These are phyloP conservation scores for Termitomyces sp. DNA, from an alignment of 768 basidiomycete species.

Conservation along the genomic window DNA sequence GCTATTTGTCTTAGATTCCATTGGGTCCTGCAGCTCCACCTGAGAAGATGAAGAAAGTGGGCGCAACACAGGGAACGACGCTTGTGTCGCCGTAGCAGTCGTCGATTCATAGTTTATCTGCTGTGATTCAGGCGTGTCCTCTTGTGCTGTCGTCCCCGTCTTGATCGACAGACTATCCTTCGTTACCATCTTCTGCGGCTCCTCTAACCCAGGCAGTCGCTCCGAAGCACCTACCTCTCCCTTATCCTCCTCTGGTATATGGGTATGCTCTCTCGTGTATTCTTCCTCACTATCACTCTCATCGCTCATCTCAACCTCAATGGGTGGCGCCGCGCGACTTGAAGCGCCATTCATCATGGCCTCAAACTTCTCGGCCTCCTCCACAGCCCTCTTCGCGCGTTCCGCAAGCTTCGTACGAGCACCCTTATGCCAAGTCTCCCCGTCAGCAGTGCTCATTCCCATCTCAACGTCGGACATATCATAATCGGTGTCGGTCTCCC, in stretches of 20 bases:
- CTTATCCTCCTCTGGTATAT: constrained; percentile 50
- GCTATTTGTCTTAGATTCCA: background rate
- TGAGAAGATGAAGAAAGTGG: constrained; percentile 14
- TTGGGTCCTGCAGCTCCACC: background rate
- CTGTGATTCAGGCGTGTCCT: constrained; percentile 15
- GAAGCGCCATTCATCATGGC: constrained; percentile 31
- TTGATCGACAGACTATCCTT: background rate
- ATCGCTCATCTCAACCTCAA: constrained; percentile 72
- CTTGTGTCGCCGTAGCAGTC: constrained; percentile 33
- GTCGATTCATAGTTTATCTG: constrained; percentile 26
- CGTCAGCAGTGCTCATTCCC: background rate
- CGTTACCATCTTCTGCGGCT: background rate
- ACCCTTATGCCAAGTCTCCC: constrained; percentile 60
- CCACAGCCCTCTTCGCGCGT: constrained; percentile 58
- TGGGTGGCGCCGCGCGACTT: constrained; percentile 46
- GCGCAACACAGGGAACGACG: constrained; percentile 23
- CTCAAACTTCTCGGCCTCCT: constrained; percentile 48
- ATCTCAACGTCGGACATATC: constrained; percentile 42
- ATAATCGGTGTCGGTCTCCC: constrained; percentile 53
- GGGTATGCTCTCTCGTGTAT: constrained; percentile 46
- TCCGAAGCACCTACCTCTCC: background rate
- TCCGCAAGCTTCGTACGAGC: constrained; percentile 65
- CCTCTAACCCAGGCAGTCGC: background rate
- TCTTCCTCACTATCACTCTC: constrained; percentile 67
- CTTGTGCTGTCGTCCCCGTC: background rate